phyloP scores from a whole-genome alignment of 805 yeast genomes.

The Saccharomycopsis fodiens region DNA sequence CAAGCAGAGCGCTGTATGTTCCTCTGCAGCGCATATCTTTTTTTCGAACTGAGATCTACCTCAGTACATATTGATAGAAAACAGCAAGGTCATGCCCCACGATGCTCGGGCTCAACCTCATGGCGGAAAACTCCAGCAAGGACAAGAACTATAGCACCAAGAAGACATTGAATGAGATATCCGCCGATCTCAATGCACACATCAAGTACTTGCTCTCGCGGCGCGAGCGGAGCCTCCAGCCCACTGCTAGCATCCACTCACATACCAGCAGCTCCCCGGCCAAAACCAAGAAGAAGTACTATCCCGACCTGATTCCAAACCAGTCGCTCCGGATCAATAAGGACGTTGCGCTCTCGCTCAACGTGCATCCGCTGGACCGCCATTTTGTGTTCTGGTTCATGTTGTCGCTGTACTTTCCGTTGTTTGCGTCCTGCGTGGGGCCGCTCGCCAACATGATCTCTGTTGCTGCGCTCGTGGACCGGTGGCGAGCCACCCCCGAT shows the following conservation, averaged over 20 bases:
- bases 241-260: background rate
- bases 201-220: slow-evolving; percentile 1
- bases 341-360: slow-evolving; percentile 16
- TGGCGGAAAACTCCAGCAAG: background rate
- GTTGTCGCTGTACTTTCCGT: slow-evolving; percentile 63
- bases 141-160: background rate
- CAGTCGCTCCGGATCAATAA: slow-evolving; percentile 15
- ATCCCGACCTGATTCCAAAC: slow-evolving; percentile 10
- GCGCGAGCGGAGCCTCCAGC: background rate
- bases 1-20: too few relatives aligned
- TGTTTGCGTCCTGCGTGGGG: slow-evolving; percentile 69
- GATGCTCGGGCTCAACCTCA: background rate
- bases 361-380: slow-evolving; percentile 16
- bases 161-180: background rate
- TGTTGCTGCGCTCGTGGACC: slow-evolving; percentile 59
- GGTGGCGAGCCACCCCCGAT: slow-evolving; percentile 46
- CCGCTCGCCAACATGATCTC: slow-evolving; percentile 74
- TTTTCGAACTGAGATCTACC: too few relatives aligned
- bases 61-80: too few relatives aligned
- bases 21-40: too few relatives aligned
- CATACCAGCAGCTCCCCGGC: background rate
- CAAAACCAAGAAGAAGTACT: background rate
- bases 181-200: slow-evolving; percentile 7
- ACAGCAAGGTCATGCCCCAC: too few relatives aligned
- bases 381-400: slow-evolving; percentile 45